These are phyloP conservation scores for Leishmania amazonensis DNA, from an alignment of 208 protist genomes.

Conservation along the genomic window DNA sequence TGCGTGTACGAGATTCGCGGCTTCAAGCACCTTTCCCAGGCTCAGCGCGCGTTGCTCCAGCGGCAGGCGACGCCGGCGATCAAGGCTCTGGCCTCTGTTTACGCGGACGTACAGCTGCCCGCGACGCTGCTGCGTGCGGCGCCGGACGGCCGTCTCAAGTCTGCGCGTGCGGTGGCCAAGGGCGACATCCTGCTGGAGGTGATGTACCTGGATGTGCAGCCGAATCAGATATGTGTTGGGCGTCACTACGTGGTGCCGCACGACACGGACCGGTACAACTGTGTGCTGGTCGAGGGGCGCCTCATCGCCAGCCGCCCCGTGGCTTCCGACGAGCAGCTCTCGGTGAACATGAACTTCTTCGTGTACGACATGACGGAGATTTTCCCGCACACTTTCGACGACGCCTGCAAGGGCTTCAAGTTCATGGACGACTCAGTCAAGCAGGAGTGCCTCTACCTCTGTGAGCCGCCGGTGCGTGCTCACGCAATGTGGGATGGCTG, in stretches of 20 bases:
- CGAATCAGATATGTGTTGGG: constrained; percentile 61
- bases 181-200: constrained; percentile 70
- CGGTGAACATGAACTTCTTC: constrained; percentile 88
- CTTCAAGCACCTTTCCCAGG: constrained; percentile 74
- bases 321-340: constrained; percentile 40
- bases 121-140: constrained; percentile 32
- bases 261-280: constrained; percentile 48
- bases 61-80: constrained; percentile 59
- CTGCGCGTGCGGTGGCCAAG: constrained; percentile 31
- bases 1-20: constrained; percentile 76
- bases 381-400: constrained; percentile 56
- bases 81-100: constrained; percentile 44
- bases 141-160: constrained; percentile 39
- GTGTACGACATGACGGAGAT: constrained; percentile 83
- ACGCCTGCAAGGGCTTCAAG: constrained; percentile 71
- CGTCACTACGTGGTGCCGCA: constrained; percentile 63
- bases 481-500: constrained; percentile 86
- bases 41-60: constrained; percentile 46
- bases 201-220: constrained; percentile 72
- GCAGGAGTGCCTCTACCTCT: constrained; percentile 74
- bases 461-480: constrained; percentile 79
- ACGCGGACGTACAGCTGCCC: constrained; percentile 51
- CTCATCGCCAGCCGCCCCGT: constrained; percentile 57
- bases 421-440: constrained; percentile 66
- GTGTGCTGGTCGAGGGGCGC: constrained; percentile 77